A percentile compares a stretch with the other conserved stretches of the same genome.
These are phyloP conservation scores for Scheffersomyces spartinae DNA, from an alignment of 805 yeast species.

Conservation along the genomic window DNA sequence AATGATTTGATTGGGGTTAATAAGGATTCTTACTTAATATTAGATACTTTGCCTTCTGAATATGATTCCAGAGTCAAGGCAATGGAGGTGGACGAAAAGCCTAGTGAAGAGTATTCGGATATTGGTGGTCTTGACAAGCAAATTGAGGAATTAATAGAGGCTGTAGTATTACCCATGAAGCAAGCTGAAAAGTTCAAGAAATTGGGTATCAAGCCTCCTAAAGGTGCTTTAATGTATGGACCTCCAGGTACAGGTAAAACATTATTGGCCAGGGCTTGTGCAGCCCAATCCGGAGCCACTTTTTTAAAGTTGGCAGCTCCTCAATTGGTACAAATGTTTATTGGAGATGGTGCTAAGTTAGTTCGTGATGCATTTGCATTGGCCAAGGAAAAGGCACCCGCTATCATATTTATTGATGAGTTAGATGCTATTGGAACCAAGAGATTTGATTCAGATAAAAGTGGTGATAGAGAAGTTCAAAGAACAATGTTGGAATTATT, in stretches of 20 bases:
- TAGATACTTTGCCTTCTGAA: slow-evolving; percentile 93
- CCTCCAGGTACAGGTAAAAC: slow-evolving; percentile 99
- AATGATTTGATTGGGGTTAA: slow-evolving; percentile 96
- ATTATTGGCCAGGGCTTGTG: slow-evolving; percentile 93
- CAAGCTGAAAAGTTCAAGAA: slow-evolving; percentile 93
- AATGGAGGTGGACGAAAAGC: slow-evolving; percentile 98
- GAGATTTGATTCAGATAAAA: slow-evolving; percentile 93
- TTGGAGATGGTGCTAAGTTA: slow-evolving; percentile 97
- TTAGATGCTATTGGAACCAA: slow-evolving; percentile 98
- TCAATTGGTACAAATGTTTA: slow-evolving; percentile 94
- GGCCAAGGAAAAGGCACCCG: slow-evolving; percentile 97
- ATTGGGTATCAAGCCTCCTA: slow-evolving; percentile 94
- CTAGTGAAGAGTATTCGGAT: slow-evolving; percentile 93
- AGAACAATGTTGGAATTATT: slow-evolving; percentile 97
- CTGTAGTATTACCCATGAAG: slow-evolving; percentile 96
- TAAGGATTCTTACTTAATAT: slow-evolving; percentile 86
- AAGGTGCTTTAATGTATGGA: slow-evolving; percentile 97
- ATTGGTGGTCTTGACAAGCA: slow-evolving; percentile 98
- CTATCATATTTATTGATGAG: slow-evolving; percentile 95
- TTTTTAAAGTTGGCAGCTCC: slow-evolving; percentile 95
- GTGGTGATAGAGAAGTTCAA: slow-evolving; percentile 98
- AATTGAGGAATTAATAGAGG: slow-evolving; percentile 96
- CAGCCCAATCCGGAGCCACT: slow-evolving; percentile 97
- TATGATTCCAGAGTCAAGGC: slow-evolving; percentile 97
- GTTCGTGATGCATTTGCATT: slow-evolving; percentile 96